Conservation (phyloP, 306 rosid species). For the Citrullus amarus region DNA sequence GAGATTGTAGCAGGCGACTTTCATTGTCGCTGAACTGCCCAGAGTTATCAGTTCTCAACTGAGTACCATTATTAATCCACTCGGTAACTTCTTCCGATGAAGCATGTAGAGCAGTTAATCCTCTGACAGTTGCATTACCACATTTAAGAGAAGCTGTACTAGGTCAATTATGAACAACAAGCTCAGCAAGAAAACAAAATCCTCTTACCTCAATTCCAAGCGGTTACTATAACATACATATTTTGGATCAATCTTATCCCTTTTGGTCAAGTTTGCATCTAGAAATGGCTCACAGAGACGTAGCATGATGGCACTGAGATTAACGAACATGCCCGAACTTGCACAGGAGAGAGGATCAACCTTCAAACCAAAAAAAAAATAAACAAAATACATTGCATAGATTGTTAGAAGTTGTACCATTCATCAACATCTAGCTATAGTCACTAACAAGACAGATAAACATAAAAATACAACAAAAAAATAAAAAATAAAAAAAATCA, state of each 20-base stretch:
- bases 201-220: conserved; percentile 65
- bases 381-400: background rate
- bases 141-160: conserved; percentile 16
- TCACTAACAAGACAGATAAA: background rate
- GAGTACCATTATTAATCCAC: conserved; percentile 47
- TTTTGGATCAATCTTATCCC: conserved; percentile 80
- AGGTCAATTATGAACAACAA: background rate
- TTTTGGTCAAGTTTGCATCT: conserved; percentile 75
- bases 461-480: background rate
- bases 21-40: conserved; percentile 37
- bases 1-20: conserved; percentile 70
- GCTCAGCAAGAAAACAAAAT: conserved; percentile 15
- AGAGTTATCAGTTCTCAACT: conserved; percentile 23
- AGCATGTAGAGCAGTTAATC: conserved; percentile 94
- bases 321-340: conserved; percentile 98
- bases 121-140: conserved; percentile 39
- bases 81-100: conserved; percentile 90
- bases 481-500: background rate
- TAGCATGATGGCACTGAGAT: conserved; percentile 94
- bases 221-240: conserved; percentile 72
- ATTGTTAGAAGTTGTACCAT: background rate
- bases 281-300: conserved; percentile 90
- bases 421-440: background rate
- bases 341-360: conserved; percentile 89
- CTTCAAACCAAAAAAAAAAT: conserved; percentile 17